Conservation (phyloP, 176 grass and related monocot genomes). For the Oryza australiensis region DNA sequence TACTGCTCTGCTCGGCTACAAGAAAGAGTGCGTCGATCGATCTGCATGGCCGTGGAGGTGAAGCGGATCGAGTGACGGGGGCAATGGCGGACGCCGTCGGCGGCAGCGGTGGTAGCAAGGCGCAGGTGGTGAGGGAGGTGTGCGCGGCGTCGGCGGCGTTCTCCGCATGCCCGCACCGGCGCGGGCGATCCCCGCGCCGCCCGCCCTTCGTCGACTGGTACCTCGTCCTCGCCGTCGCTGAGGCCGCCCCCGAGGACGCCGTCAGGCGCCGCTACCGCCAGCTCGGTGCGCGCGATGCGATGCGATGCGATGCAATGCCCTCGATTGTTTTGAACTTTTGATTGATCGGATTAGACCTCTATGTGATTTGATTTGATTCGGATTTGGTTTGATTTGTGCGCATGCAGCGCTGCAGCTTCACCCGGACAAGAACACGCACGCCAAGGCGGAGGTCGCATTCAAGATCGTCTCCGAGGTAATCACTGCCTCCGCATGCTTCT, state of each 20-base stretch:
- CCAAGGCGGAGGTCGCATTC: constrained; percentile 85
- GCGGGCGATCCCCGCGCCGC: constrained; percentile 28
- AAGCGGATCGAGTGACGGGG: not conserved
- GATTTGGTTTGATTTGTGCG: no score
- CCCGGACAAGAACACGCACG: constrained; percentile 96
- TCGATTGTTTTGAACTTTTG: not conserved
- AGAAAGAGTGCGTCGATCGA: not conserved
- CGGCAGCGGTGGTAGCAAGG: not conserved
- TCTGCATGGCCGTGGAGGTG: not conserved
- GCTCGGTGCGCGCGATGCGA: constrained; percentile 47
- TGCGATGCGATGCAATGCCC: no score
- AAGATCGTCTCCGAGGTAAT: constrained; percentile 86
- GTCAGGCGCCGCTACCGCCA: constrained; percentile 66
- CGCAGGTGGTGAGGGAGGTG: constrained; percentile 50
- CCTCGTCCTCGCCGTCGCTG: constrained; percentile 83
- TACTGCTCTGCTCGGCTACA: no score
- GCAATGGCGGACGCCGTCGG: constrained; percentile 13
- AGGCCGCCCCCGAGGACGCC: constrained; percentile 55
- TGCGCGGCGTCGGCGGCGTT: constrained; percentile 61
- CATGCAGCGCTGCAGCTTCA: constrained; percentile 80
- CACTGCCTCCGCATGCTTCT: not conserved
- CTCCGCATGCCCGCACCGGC: constrained; percentile 61
- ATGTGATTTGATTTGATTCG: no score
- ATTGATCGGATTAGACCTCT: no score
- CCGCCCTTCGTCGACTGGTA: constrained; percentile 85